Base-by-base conservation (phyloP, 2,329 filamentous ascomycete species). In the Shiraia sp. region DNA sequence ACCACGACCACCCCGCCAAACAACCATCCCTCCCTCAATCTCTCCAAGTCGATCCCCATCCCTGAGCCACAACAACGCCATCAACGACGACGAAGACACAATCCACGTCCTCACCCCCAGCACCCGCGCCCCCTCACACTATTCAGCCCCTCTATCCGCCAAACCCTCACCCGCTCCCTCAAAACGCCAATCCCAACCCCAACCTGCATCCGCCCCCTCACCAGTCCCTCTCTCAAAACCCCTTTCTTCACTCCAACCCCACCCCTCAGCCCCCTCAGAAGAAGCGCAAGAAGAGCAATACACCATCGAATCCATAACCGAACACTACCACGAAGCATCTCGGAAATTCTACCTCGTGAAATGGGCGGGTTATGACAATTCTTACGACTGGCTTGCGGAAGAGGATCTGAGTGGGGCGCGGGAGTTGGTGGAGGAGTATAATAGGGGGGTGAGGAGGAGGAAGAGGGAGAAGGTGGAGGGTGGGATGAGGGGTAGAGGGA, bases 361-460 rank as follows among this genome's bases (percentile, higher is more conserved):
- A 26, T 69, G 65, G 65, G 54, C 61, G 15, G 64, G 60, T 1
- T 64, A 62, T 29, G 51, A 61, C 6, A 57, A 66, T 19, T 54
- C 51, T 2, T 47, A 54, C n/a, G 61, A 65, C 32, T 69, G 65
- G 64, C 38, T 67, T 4, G 25, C 53, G 0, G 57, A 59, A 35
- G 53, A 57, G 9, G 57, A 65, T 14, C 47, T 68, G 6, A 49
- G 43, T 2, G 58, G 61, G 4, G 62, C 63, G 1, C 10, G 27
- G 2, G 62, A 67, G 28, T 8, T 68, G 27, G 50, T 68, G 7
- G 19, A 38, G 0, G 55, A 57, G 19, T 68, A 66, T 28, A 47
- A 63, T 8, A 32, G 49, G 12, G 39, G 22, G n/a, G 6, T 56
- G 1, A 30, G 40, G 16, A 36, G 24, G 37, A 52, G 29, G 51